phyloP scores from a whole-genome alignment of 352 stramenopile species.

The Pythium pyrilobum region DNA sequence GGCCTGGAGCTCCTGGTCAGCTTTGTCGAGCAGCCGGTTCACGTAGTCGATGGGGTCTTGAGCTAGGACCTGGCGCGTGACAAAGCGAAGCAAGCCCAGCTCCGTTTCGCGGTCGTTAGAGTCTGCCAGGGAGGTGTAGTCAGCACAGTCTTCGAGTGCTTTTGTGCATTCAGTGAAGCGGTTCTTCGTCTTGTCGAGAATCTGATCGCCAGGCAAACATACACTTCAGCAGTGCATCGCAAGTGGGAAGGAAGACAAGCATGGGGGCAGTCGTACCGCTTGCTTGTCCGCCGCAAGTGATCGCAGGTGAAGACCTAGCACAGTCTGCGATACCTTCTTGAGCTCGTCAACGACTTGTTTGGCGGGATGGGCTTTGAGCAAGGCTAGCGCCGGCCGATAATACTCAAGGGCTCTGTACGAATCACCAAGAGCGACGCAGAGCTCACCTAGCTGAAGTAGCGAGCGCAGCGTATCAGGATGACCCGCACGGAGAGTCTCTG shows the following conservation, averaged over 20 bases:
- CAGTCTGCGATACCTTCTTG: conserved; percentile 28
- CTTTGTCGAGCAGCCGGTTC: conserved; percentile 32
- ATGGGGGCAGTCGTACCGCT: conserved; percentile 24
- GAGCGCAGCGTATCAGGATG: conserved; percentile 36
- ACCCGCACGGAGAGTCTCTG: conserved; percentile 20
- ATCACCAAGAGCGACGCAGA: conserved; percentile 39
- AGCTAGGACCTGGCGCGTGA: conserved; percentile 37
- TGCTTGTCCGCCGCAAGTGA: conserved; percentile 31
- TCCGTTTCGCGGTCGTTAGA: conserved; percentile 9
- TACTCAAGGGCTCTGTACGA: conserved; percentile 52
- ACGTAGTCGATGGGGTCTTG: conserved; percentile 43
- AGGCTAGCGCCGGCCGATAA: conserved; percentile 29
- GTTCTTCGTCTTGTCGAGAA: conserved; percentile 35
- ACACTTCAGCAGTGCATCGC: too few relatives aligned
- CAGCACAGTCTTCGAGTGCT: background rate
- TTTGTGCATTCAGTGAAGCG: conserved; percentile 13
- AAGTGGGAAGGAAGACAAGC: too few relatives aligned
- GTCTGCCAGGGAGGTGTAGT: too few relatives aligned
- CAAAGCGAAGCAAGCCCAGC: conserved; percentile 30
- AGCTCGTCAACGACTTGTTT: conserved; percentile 27
- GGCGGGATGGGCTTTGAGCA: conserved; percentile 15
- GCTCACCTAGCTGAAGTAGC: conserved; percentile 35
- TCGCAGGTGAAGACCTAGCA: conserved; percentile 37
- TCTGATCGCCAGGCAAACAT: too few relatives aligned
- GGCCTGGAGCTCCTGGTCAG: conserved; percentile 31